Percentiles rank a stretch among this genome's conserved stretches.
Conservation (phyloP, 257 asterid species). For the Plantago ovata region DNA sequence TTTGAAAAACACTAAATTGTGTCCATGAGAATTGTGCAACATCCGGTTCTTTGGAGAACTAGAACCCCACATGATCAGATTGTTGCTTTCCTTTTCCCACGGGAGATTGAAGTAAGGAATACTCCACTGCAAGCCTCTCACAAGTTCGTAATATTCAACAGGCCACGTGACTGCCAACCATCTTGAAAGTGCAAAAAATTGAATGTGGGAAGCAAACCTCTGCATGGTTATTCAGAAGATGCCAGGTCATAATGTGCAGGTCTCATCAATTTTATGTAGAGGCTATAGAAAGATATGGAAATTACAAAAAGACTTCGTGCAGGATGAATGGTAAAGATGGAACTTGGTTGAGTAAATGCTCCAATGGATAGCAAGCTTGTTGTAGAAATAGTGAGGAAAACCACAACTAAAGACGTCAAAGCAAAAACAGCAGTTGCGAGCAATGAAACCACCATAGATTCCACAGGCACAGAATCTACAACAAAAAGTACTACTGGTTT, state of each 20-base stretch:
- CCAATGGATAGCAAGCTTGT: slow-evolving; percentile 70
- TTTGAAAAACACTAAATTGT: slow-evolving; percentile 30
- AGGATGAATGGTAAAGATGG: slow-evolving; percentile 55
- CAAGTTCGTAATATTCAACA: slow-evolving; percentile 74
- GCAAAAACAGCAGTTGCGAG: slow-evolving; percentile 67
- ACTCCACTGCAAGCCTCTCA: slow-evolving; percentile 86
- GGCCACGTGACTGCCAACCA: slow-evolving; percentile 84
- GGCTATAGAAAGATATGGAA: slow-evolving; percentile 19
- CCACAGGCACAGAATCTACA: slow-evolving; percentile 69
- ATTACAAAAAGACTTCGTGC: slow-evolving; percentile 78
- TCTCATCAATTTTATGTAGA: neutral
- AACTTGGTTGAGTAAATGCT: slow-evolving; percentile 54
- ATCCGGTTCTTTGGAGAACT: slow-evolving; percentile 45
- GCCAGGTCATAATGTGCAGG: neutral
- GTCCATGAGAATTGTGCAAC: slow-evolving; percentile 30
- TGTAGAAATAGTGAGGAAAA: slow-evolving; percentile 71
- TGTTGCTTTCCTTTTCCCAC: slow-evolving; percentile 54
- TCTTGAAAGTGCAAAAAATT: slow-evolving; percentile 68
- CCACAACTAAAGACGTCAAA: slow-evolving; percentile 60
- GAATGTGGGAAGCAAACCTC: slow-evolving; percentile 88
- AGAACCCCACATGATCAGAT: slow-evolving; percentile 46
- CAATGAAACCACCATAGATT: slow-evolving; percentile 59
- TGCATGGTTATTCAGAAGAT: slow-evolving; percentile 30
- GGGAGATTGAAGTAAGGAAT: slow-evolving; percentile 86
- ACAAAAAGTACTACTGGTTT: slow-evolving; percentile 8